Base-by-base conservation (phyloP, 805 yeast species). In the Grigorovia jiainica region DNA sequence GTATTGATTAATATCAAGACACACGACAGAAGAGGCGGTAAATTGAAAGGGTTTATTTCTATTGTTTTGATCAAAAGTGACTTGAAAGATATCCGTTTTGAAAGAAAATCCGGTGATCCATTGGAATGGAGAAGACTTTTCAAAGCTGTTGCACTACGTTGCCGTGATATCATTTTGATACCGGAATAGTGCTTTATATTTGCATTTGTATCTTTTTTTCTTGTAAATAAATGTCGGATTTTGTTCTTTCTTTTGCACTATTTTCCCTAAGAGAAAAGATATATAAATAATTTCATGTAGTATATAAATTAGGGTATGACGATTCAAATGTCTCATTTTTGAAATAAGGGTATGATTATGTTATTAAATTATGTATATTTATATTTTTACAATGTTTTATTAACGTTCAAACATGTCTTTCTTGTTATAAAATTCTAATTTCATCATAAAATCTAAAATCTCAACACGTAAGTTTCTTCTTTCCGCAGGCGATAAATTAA, bases 111-210 rank as follows among this genome's bases (percentile, higher is more conserved):
- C 29, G 85, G 83, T 0, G 87, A 81, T 59, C 87, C 87, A 0
- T 54, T 81, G 33, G 87, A 81, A 55, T 81, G 87, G 87, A 68
- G 87, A 58, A 61, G 78, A 13, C 61, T 81, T 16, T 81, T 82
- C 61, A 77, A 78, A 52, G 67, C 68, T 37, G 66, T 78, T 24
- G 72, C 79, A 1, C 57, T 74, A 9, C 53, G 71, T n/a, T 77
- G 82, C 49, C 71, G 79, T 53, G 79, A 75, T 32, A 69, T 74
- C 4, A 76, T 77, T 10, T 71, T 68, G 42, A 59, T 71, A 11
- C 76, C 64, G 1, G 48, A 52, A 27, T 27, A 27, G n/a, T 13
- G 16, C 11, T 24, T 7, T 3, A 24, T 13, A 24, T 24, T 13
- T 24, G 8, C 27, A 7, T 24, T 13, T 13, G 11, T 10, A 7